Conservation (phyloP, 2,329 filamentous ascomycete genomes). For the Diaporthe sp. region DNA sequence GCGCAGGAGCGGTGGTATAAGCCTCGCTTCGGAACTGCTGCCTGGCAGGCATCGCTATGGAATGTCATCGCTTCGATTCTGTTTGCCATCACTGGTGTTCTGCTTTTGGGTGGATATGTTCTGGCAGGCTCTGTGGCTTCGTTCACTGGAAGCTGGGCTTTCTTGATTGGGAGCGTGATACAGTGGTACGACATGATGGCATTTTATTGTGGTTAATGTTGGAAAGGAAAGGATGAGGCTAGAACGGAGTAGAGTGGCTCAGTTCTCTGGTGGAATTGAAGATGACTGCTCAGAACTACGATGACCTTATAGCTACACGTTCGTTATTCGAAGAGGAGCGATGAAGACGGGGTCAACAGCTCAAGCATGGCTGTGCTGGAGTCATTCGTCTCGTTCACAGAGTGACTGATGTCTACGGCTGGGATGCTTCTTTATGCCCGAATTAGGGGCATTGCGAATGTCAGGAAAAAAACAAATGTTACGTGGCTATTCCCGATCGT, state of each 20-base stretch:
- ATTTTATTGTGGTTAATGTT: constrained; percentile 31
- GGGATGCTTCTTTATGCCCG: no score
- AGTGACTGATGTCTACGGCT: background rate
- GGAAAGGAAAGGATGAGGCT: background rate
- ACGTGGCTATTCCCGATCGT: no score
- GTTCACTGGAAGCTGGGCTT: constrained; percentile 32
- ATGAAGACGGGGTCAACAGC: background rate
- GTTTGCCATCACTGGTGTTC: background rate
- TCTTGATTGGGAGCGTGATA: constrained; percentile 36
- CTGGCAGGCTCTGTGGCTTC: constrained; percentile 8
- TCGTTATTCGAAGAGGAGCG: background rate
- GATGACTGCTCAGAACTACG: background rate
- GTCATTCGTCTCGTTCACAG: background rate
- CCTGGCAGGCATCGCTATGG: background rate
- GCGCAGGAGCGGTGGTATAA: constrained; percentile 8
- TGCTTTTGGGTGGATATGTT: background rate
- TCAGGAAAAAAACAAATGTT: no score
- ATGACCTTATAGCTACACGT: background rate
- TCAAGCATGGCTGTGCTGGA: background rate
- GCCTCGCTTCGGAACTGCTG: background rate
- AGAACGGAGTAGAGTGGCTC: background rate
- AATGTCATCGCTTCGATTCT: background rate
- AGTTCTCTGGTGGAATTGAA: background rate
- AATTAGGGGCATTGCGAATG: background rate
- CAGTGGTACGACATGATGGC: constrained; percentile 39